A percentile compares a stretch with the other conserved stretches of the same genome.
phyloP scores from a whole-genome alignment of 2,329 filamentous ascomycete species.

The Clonostachys sp. region DNA sequence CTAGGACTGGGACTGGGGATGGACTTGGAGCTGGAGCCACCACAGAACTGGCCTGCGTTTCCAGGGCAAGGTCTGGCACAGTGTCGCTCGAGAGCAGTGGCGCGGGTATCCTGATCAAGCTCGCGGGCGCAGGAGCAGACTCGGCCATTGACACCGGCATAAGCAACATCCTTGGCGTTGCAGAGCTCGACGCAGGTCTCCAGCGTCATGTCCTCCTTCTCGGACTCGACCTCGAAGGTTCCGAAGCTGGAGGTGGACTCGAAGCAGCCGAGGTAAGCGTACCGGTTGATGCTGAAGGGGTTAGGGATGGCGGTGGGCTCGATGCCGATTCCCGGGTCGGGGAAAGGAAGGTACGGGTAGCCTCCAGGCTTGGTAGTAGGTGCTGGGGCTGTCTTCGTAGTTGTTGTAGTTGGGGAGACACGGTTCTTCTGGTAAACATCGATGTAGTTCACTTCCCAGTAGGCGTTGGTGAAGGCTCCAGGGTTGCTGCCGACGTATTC shows the following conservation, averaged over 20 bases:
- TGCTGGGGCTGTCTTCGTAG: constrained; percentile 2
- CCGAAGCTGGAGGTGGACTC: constrained; percentile 25
- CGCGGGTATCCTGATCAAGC: constrained; percentile 22
- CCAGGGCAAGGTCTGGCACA: constrained; percentile 37
- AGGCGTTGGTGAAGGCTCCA: constrained; percentile 30
- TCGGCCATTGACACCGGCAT: constrained; percentile 31
- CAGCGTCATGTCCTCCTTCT: constrained; percentile 29
- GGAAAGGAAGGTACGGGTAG: not conserved
- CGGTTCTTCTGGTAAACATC: constrained; percentile 30
- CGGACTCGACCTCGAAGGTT: constrained; percentile 21
- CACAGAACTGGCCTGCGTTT: constrained; percentile 31
- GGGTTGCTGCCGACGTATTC: constrained; percentile 43
- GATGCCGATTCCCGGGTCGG: constrained; percentile 2
- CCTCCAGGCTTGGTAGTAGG: not conserved
- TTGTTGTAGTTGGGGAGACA: not conserved
- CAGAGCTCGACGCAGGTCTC: constrained; percentile 31
- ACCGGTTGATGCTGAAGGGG: constrained; percentile 22
- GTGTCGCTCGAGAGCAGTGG: constrained; percentile 17
- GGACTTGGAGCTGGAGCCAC: constrained; percentile 20
- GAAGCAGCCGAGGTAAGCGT: constrained; percentile 35
- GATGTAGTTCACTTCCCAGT: constrained; percentile 52
- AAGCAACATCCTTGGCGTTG: constrained; percentile 15
- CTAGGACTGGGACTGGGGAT: too few relatives aligned
- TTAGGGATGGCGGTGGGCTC: constrained; percentile 14
- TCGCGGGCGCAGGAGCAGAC: constrained; percentile 41